Base-by-base conservation (phyloP, 108 stramenopile species). In the Discostella pseudostelligera region DNA sequence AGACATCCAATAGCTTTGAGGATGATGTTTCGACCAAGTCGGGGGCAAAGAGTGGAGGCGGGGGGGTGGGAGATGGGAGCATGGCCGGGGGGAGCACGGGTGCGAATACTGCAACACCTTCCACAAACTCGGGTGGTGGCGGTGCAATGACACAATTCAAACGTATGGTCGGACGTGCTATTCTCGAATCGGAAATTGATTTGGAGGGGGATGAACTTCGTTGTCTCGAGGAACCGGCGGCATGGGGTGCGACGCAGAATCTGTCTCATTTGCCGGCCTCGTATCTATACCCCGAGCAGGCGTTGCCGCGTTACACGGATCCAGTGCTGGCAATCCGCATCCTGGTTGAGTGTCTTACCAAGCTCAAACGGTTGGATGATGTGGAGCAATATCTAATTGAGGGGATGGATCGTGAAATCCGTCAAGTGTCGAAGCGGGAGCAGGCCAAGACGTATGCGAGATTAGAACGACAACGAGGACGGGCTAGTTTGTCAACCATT, bases 131-230 rank as follows among this genome's bases (percentile, higher is more conserved):
- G n/a, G n/a, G n/a, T n/a, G n/a, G n/a, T 3, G 50, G 25, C 50
- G 50, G 50, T 24, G 25, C 50, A 13, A 25, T 19, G 8, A 28
- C 40, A 2, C 72, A 73, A 50, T 73, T 62, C 28, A 73, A 64
- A 42, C 72, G 72, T 25, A 73, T 88, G 65, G 86, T 92, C 28
- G 88, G 88, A 21, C 57, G 65, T 25, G 51, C 87, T 32, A 70
- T 85, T 26, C 61, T 92, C 37, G 88, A 89, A 35, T 82, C 86
- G 43, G 91, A 92, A 66, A 67, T 92, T 56, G 91, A 92, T 80
- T 62, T 92, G 42, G 91, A 89, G 40, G 72, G 81, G 4, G 91
- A 92, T 67, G 92, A 93, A 65, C 79, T 85, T 0, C 85, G 92
- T 13, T 84, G 84, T 49, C 57, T 89, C 43, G 87, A 92, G 59